Percentiles rank a stretch among this genome's conserved stretches.
phyloP scores from a whole-genome alignment of 2,329 filamentous ascomycete genomes.

The Ophiocordyceps camponoti-saundersi region DNA sequence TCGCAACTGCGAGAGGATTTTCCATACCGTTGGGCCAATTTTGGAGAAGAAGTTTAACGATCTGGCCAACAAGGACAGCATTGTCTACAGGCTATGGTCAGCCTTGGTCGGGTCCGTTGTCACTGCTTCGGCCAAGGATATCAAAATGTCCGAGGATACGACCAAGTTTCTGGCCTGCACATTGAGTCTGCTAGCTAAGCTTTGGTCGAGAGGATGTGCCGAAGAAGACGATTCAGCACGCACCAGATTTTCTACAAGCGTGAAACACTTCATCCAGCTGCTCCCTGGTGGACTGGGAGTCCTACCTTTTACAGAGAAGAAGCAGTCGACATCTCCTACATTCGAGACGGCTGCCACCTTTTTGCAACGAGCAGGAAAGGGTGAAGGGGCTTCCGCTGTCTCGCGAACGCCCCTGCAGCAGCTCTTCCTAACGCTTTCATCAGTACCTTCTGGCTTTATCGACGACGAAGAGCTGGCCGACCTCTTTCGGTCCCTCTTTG shows the following conservation, averaged over 20 bases:
- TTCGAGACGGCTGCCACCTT: slow-evolving; percentile 50
- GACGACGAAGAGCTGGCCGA: slow-evolving; percentile 28
- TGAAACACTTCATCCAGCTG: slow-evolving; percentile 30
- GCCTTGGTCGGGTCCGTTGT: slow-evolving; percentile 45
- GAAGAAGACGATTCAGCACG: slow-evolving; percentile 27
- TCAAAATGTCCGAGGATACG: slow-evolving; percentile 74
- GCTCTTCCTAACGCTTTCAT: slow-evolving; percentile 43
- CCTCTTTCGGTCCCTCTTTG: slow-evolving; percentile 33
- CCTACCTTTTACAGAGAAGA: slow-evolving; percentile 47
- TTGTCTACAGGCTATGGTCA: slow-evolving; percentile 37
- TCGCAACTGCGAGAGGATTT: slow-evolving; percentile 47
- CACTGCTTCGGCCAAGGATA: slow-evolving; percentile 63
- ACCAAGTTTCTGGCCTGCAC: slow-evolving; percentile 61
- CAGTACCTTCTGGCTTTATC: slow-evolving; percentile 25
- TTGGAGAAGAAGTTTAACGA: slow-evolving; percentile 45
- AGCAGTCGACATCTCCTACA: slow-evolving; percentile 31
- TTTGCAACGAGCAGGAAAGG: slow-evolving; percentile 40
- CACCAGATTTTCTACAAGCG: slow-evolving; percentile 35
- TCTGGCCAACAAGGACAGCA: slow-evolving; percentile 41
- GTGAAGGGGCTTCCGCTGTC: slow-evolving; percentile 29
- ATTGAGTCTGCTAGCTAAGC: slow-evolving; percentile 47
- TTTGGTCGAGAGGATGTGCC: slow-evolving; percentile 35
- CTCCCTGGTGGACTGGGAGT: slow-evolving; percentile 35
- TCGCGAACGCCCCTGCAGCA: slow-evolving; percentile 47
- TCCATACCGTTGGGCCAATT: slow-evolving; percentile 42